Conservation (phyloP, 305 asterid species). For the Euphrasia arctica region DNA sequence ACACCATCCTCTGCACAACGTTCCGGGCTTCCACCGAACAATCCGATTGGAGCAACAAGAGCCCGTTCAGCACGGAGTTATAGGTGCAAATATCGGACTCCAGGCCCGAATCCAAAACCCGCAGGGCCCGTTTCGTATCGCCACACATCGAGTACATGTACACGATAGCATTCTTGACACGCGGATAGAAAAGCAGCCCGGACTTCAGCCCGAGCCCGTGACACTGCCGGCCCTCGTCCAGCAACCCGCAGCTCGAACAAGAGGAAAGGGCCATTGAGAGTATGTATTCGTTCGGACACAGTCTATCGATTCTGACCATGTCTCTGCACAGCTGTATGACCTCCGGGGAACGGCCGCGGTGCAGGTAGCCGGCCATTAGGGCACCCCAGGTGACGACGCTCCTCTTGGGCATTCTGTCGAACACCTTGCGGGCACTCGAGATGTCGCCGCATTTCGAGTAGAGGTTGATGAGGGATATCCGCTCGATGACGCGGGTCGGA, state of each 20-base stretch:
- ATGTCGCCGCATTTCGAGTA: conserved; percentile 61
- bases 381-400: conserved; percentile 69
- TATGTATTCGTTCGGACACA: conserved; percentile 53
- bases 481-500: conserved; percentile 45
- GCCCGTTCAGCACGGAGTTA: conserved; percentile 55
- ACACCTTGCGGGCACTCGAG: conserved; percentile 49
- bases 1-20: conserved; percentile 43
- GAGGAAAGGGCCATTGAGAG: conserved; percentile 55
- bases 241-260: conserved; percentile 51
- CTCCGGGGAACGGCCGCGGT: conserved; percentile 37
- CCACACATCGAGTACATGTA: conserved; percentile 51
- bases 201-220: conserved; percentile 69
- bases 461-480: conserved; percentile 52
- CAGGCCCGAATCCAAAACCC: conserved; percentile 46
- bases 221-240: conserved; percentile 63
- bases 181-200: conserved; percentile 56
- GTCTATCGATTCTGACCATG: conserved; percentile 43
- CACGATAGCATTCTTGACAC: conserved; percentile 65
- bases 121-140: conserved; percentile 42
- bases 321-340: conserved; percentile 43
- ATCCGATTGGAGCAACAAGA: conserved; percentile 45
- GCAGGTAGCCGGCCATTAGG: conserved; percentile 67
- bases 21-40: conserved; percentile 35
- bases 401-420: conserved; percentile 61
- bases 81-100: conserved; percentile 54